Conservation (phyloP, 495 filamentous ascomycete species). For the Talaromyces borbonicus region DNA sequence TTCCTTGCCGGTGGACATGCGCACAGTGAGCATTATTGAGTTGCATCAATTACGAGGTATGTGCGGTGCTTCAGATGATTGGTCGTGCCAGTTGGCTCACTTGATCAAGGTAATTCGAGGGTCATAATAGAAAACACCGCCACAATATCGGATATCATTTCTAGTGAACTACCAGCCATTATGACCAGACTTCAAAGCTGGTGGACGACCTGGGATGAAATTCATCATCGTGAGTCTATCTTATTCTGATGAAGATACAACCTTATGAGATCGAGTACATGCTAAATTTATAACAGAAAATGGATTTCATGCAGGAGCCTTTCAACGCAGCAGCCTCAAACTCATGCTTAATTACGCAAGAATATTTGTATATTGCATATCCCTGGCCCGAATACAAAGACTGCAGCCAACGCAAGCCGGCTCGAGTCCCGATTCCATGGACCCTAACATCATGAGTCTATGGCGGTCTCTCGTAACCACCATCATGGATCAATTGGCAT, state of each 20-base stretch:
- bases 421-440: slow-evolving; percentile 15
- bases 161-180: slow-evolving; percentile 24
- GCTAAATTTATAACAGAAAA: slow-evolving; percentile 18
- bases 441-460: slow-evolving; percentile 21
- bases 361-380: slow-evolving; percentile 29
- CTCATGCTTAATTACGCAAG: slow-evolving; percentile 31
- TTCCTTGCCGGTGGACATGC: slow-evolving; percentile 32
- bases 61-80: background rate
- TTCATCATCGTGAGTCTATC: slow-evolving; percentile 26
- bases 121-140: slow-evolving; percentile 24
- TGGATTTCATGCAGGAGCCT: slow-evolving; percentile 31
- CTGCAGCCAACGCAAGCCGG: slow-evolving; percentile 19
- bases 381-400: slow-evolving; percentile 32
- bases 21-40: slow-evolving; percentile 33
- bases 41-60: slow-evolving; percentile 32
- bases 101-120: slow-evolving; percentile 18
- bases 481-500: slow-evolving; percentile 30
- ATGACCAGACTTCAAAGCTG: slow-evolving; percentile 29
- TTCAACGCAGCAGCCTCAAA: slow-evolving; percentile 32
- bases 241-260: background rate
- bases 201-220: slow-evolving; percentile 35
- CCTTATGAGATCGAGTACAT: background rate
- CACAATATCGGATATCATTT: slow-evolving; percentile 21
- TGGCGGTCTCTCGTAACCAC: slow-evolving; percentile 29
- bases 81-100: background rate